A percentile compares a stretch with the other conserved stretches of the same genome.
Conservation (phyloP, 106 monocot species). For the Xerophyta viscosa region DNA sequence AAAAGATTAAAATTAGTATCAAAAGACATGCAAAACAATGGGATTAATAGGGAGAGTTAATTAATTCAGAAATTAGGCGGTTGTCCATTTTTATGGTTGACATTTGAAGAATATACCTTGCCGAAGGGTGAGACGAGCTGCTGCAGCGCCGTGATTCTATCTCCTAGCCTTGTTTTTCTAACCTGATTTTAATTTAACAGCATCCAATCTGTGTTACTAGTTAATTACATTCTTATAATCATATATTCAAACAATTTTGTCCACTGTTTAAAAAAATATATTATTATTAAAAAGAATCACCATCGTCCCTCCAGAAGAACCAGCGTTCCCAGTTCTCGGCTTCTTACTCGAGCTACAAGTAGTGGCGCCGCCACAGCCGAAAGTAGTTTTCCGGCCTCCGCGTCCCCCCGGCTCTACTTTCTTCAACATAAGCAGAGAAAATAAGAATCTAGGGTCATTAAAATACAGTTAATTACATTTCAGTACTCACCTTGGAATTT, state of each 20-base stretch:
- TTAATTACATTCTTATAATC: not conserved
- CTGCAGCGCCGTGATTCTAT: constrained; percentile 37
- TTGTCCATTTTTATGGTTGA: too few relatives aligned
- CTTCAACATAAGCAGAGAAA: not conserved
- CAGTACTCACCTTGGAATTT: constrained; percentile 9
- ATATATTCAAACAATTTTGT: not conserved
- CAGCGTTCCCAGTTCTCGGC: constrained; percentile 1
- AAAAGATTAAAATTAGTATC: too few relatives aligned
- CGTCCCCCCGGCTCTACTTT: not conserved
- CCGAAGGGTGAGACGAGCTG: constrained; percentile 42
- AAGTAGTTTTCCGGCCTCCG: not conserved
- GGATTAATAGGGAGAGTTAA: too few relatives aligned
- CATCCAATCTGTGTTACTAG: not conserved
- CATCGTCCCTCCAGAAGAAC: not conserved
- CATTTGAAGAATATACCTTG: constrained; percentile 13
- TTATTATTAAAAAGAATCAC: constrained; percentile 8
- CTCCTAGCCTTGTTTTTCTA: constrained; percentile 34
- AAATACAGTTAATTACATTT: not conserved
- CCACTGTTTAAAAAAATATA: too few relatives aligned
- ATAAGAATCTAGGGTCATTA: too few relatives aligned
- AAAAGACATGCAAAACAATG: too few relatives aligned
- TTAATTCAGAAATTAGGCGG: too few relatives aligned
- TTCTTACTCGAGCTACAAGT: not conserved
- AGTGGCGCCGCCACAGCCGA: not conserved
- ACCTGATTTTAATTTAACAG: constrained; percentile 6